phyloP scores from a whole-genome alignment of 768 basidiomycete genomes.

The Glaciozyma martinii region DNA sequence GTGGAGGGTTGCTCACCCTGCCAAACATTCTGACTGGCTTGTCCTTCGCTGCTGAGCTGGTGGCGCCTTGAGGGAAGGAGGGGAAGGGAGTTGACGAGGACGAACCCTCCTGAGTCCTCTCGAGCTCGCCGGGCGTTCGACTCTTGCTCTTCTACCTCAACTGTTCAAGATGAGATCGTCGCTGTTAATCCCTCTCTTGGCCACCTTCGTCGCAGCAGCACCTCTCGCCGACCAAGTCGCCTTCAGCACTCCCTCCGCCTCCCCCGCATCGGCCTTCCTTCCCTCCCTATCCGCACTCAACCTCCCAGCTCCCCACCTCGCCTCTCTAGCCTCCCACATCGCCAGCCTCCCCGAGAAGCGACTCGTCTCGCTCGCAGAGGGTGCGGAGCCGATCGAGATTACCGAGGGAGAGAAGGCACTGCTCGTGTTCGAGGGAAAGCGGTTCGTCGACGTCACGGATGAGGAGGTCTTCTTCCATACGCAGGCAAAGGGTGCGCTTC shows the following conservation, averaged over 20 bases:
- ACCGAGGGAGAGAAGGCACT: conserved; percentile 34
- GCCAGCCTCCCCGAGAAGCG: conserved; percentile 24
- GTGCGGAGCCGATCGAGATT: conserved; percentile 10
- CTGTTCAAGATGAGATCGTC: too few species aligned
- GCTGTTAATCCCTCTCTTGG: too few species aligned
- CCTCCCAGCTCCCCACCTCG: background rate
- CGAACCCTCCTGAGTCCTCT: too few species aligned
- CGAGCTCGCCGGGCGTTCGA: too few species aligned
- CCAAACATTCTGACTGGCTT: too few species aligned
- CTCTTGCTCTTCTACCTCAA: too few species aligned
- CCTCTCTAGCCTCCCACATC: conserved; percentile 11
- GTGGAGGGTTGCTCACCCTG: too few species aligned
- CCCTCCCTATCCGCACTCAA: background rate
- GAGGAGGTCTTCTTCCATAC: background rate
- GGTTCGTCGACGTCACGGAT: conserved; percentile 34
- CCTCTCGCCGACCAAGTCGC: too few species aligned
- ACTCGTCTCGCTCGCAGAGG: conserved; percentile 13
- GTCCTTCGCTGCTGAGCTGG: too few species aligned
- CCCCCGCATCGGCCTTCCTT: background rate
- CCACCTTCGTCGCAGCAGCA: too few species aligned
- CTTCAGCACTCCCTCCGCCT: background rate
- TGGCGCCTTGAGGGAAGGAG: too few species aligned
- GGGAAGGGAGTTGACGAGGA: too few species aligned
- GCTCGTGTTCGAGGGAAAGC: conserved; percentile 14
- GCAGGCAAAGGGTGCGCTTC: conserved; percentile 6